Evolutionary conservation across 208 protist genomes (phyloP), one percentile per base, ranked within the genome.

Genomic region (Crithidia brevicula): DNA sequence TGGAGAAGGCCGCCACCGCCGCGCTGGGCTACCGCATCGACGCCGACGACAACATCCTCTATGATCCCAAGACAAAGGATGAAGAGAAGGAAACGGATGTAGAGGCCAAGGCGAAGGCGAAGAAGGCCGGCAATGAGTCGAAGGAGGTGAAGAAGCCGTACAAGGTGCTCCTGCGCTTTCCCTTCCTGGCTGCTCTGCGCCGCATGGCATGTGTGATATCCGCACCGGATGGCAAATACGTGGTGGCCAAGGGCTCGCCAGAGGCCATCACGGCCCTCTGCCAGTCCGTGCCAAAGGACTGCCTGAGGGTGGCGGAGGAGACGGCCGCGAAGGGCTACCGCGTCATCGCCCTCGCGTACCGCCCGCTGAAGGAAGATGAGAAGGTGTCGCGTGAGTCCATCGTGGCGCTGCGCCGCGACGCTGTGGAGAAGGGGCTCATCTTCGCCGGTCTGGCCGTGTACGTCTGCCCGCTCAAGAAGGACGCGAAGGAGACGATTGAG

Each of bases 381-480:
- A 81, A 81, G 38, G 57, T 61, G 22, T 78, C 61, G 20, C 82
- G 84, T 49, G 72, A 80, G 34, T 27, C 79, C 16, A 76, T 97
- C 13, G 59, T 81, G 4, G 59, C 63, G 4, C 70, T 98, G 46
- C 67, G 77, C 34, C 85, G 97, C 33, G 89, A 98, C 0, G 73
- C 91, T 27, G 81, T 92, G 18, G 99, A 99, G 83, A 73, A 49
- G 11, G 77, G 86, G 23, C 85, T 99, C 18, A 69, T 34, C 6
- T 99, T 99, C 75, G 89, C 81, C 23, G 99, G 99, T 15, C 95
- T 99, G 54, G 82, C 98, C 16, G 74, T 99, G 2, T 98, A 99
- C 72, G 87, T 94, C 28, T 98, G 97, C 75, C 95, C 94, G 42
- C 74, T 98, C 10, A 98, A 98, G 78, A 86, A 89, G 76, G 97